Evolutionary conservation across 2,329 filamentous ascomycete genomes (phyloP).

Genomic region (Trichoderma guizhouense): DNA sequence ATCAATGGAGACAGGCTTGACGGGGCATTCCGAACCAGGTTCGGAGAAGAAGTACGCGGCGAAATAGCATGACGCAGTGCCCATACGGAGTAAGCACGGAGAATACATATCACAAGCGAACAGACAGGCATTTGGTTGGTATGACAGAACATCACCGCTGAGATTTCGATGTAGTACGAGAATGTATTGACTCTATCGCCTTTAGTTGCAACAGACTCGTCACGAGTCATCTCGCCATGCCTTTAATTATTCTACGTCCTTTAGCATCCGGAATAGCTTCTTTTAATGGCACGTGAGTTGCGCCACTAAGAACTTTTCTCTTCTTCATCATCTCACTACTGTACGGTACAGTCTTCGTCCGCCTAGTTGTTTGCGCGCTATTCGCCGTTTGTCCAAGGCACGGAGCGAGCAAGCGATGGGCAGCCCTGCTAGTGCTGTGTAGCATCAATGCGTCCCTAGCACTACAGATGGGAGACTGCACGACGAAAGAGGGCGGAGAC

Average conservation of each 20-base stretch:
- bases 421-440: constrained; percentile 15
- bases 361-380: neutral
- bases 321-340: neutral
- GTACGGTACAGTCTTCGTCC: neutral
- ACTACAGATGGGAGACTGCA: constrained; percentile 15
- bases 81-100: neutral
- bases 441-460: neutral
- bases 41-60: neutral
- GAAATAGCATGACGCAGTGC: neutral
- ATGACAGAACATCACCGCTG: neutral
- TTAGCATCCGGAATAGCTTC: neutral
- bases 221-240: neutral
- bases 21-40: neutral
- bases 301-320: neutral
- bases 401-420: neutral
- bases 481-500: constrained; percentile 8
- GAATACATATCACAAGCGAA: neutral
- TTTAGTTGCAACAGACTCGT: neutral
- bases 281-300: neutral
- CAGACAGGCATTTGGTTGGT: neutral
- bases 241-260: neutral
- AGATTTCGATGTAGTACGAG: neutral
- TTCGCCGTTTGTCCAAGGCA: neutral
- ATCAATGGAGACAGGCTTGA: neutral
- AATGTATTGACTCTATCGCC: neutral